A percentile compares a stretch with the other conserved stretches of the same genome.
Evolutionary conservation across 108 stramenopile genomes (phyloP).

Genomic region (Phaeodactylum tricornutum): DNA sequence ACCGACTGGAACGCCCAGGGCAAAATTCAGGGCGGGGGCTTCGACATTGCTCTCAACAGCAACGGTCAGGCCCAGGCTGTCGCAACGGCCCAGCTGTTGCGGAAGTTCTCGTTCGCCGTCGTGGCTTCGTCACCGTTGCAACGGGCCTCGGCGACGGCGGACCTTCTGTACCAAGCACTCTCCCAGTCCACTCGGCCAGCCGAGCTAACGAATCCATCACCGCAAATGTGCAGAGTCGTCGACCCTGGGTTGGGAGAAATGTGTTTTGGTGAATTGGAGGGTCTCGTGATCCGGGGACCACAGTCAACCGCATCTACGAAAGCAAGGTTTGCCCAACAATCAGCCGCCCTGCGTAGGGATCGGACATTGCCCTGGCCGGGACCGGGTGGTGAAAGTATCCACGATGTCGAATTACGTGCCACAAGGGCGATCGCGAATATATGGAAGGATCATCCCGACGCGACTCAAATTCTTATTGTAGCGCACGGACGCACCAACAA

Average conservation of each 20-base stretch:
- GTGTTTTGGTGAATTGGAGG: slow-evolving; percentile 40
- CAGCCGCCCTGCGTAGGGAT: too few species aligned
- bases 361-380: slow-evolving; percentile 16
- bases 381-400: slow-evolving; percentile 24
- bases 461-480: slow-evolving; percentile 21
- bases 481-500: slow-evolving; percentile 37
- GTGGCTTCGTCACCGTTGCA: slow-evolving; percentile 20
- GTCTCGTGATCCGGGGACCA: slow-evolving; percentile 13
- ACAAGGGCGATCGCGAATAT: slow-evolving; percentile 9
- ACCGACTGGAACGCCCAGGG: slow-evolving; percentile 35
- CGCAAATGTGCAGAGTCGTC: too few species aligned
- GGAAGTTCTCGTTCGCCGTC: slow-evolving; percentile 17
- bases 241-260: too few species aligned
- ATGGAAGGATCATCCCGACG: slow-evolving; percentile 7
- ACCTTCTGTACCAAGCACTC: slow-evolving; percentile 15
- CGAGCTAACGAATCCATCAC: slow-evolving; percentile 12
- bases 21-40: slow-evolving; percentile 35
- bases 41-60: slow-evolving; percentile 30
- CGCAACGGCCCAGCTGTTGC: slow-evolving; percentile 10
- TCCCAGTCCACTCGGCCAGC: slow-evolving; percentile 1
- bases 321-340: too few species aligned
- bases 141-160: slow-evolving; percentile 32
- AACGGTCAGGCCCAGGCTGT: slow-evolving; percentile 25
- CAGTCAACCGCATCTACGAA: too few species aligned
- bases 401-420: slow-evolving; percentile 19